Conservation (phyloP, 495 filamentous ascomycete species). For the Daldinia vernicosa region DNA sequence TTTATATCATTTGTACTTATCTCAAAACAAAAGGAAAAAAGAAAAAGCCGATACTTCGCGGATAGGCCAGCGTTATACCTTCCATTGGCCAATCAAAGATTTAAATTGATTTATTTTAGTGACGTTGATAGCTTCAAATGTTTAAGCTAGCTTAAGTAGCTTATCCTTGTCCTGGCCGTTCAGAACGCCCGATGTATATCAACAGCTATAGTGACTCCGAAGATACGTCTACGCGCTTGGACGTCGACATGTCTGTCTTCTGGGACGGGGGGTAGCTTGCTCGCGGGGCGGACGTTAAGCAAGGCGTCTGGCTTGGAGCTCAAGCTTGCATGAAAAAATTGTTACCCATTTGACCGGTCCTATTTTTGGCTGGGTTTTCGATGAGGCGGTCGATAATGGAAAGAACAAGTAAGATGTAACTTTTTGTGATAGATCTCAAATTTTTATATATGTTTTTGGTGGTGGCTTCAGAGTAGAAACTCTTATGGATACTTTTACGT, state of each 20-base stretch:
- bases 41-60: conserved; percentile 7
- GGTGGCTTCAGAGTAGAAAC: conserved; percentile 16
- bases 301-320: conserved; percentile 10
- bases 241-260: conserved; percentile 10
- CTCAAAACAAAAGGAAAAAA: conserved; percentile 20
- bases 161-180: neutral
- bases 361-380: neutral
- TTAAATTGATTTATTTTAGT: conserved; percentile 32
- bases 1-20: conserved; percentile 25
- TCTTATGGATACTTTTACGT: conserved; percentile 20
- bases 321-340: conserved; percentile 21
- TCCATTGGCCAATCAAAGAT: conserved; percentile 38
- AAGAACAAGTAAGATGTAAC: conserved; percentile 22
- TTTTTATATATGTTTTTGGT: conserved; percentile 24
- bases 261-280: conserved; percentile 4
- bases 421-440: conserved; percentile 14
- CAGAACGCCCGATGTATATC: neutral
- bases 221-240: conserved; percentile 12
- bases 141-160: neutral
- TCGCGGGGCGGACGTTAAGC: conserved; percentile 22
- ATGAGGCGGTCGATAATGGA: conserved; percentile 29
- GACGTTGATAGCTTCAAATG: conserved; percentile 13
- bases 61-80: neutral
- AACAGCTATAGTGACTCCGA: conserved; percentile 37
- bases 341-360: neutral